Conservation (phyloP, 352 stramenopile genomes). For the Aphanomyces cochlioides region DNA sequence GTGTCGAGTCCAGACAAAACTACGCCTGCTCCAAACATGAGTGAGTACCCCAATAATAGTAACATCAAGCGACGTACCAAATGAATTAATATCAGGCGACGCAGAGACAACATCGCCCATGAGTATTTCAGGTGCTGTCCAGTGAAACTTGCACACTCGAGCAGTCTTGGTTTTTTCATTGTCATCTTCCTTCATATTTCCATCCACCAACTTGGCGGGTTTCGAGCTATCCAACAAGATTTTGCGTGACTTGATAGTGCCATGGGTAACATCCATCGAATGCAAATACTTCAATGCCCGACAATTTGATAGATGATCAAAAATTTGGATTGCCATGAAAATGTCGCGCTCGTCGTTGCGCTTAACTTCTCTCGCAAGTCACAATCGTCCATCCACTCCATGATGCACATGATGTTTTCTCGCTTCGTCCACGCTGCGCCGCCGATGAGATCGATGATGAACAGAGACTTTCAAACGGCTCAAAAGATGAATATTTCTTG, state of each 20-base stretch:
- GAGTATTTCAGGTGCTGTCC: conserved; percentile 23
- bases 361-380: conserved; percentile 35
- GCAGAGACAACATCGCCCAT: conserved; percentile 20
- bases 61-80: background rate
- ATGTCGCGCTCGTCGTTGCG: background rate
- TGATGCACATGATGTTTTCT: conserved; percentile 25
- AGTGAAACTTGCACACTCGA: background rate
- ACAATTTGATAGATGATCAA: background rate
- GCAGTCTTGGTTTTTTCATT: conserved; percentile 5
- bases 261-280: conserved; percentile 31
- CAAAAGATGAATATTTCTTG: conserved; percentile 19
- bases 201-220: conserved; percentile 54
- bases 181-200: conserved; percentile 43
- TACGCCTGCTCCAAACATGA: conserved; percentile 11
- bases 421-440: conserved; percentile 5
- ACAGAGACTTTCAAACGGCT: background rate
- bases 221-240: conserved; percentile 43
- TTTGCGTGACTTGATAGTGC: conserved; percentile 52
- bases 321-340: conserved; percentile 11
- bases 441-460: conserved; percentile 10
- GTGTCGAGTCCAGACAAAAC: conserved; percentile 30
- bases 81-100: conserved; percentile 19
- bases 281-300: conserved; percentile 9
- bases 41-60: background rate
- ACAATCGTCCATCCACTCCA: conserved; percentile 45